Conservation (phyloP, 345 rosid species). For the Fremontodendron californicum region DNA sequence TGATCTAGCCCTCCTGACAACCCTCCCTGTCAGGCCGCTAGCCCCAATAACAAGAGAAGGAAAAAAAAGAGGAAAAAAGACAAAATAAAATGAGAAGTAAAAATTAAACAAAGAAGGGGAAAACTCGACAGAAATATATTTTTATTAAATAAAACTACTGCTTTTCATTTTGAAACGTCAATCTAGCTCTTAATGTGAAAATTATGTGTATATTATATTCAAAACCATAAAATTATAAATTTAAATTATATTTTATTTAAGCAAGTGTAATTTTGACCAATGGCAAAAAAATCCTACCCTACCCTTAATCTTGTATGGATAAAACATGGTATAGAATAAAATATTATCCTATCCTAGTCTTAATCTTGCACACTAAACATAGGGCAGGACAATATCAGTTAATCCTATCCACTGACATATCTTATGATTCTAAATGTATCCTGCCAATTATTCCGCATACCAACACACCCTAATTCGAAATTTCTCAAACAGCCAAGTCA, state of each 20-base stretch:
- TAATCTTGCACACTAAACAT: background rate
- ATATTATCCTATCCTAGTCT: background rate
- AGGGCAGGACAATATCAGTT: background rate
- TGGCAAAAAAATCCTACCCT: background rate
- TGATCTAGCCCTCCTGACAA: background rate
- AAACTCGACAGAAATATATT: background rate
- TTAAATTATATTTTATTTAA: background rate
- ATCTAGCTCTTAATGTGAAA: background rate
- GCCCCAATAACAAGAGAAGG: background rate
- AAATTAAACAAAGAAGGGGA: background rate
- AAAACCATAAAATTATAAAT: background rate
- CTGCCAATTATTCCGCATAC: background rate
- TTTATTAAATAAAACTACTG: background rate
- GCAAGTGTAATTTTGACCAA: background rate
- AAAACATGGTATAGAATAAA: background rate
- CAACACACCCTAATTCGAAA: background rate
- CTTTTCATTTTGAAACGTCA: background rate
- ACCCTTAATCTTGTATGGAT: background rate
- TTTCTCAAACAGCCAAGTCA: background rate
- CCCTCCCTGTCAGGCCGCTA: background rate
- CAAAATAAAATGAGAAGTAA: background rate
- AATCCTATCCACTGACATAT: background rate
- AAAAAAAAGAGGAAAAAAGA: background rate
- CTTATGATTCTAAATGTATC: background rate
- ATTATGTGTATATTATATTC: background rate